phyloP scores from a whole-genome alignment of 345 rosid genomes.

The Mangifera indica region DNA sequence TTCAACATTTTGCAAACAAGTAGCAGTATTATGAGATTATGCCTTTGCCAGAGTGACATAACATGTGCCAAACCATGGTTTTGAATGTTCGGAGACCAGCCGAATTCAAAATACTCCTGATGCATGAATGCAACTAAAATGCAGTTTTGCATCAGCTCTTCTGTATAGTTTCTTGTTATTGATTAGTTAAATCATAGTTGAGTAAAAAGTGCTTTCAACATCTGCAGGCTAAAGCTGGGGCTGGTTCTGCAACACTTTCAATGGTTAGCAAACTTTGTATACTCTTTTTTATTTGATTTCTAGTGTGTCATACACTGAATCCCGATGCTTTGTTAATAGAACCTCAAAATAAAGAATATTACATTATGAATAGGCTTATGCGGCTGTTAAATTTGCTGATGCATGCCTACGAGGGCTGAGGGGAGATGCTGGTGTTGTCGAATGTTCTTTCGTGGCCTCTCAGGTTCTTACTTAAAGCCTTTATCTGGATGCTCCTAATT shows the following conservation, averaged over 20 bases:
- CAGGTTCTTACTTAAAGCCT: constrained; percentile 28
- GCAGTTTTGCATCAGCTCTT: not conserved
- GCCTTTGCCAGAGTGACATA: not conserved
- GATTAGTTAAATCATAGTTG: not conserved
- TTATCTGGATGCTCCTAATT: not conserved
- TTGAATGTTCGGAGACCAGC: not conserved
- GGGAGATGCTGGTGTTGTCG: constrained; percentile 63
- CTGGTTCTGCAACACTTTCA: constrained; percentile 82
- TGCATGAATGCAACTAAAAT: not conserved
- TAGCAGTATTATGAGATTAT: no score
- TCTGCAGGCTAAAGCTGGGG: constrained; percentile 75
- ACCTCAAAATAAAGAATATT: constrained; percentile 6
- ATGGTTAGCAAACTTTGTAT: constrained; percentile 49
- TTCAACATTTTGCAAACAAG: not conserved
- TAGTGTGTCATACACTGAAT: not conserved
- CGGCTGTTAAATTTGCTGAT: constrained; percentile 86
- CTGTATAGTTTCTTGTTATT: not conserved
- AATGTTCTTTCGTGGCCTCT: constrained; percentile 69
- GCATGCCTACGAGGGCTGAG: constrained; percentile 75
- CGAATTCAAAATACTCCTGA: not conserved
- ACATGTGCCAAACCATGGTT: not conserved
- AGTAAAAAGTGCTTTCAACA: not conserved
- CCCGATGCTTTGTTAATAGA: not conserved
- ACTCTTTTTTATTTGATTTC: not conserved
- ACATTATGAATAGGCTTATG: constrained; percentile 53